Evolutionary conservation across 2,329 filamentous ascomycete genomes (phyloP), one percentile per base, ranked within the genome.

Genomic region (Colletotrichum endophyticum): DNA sequence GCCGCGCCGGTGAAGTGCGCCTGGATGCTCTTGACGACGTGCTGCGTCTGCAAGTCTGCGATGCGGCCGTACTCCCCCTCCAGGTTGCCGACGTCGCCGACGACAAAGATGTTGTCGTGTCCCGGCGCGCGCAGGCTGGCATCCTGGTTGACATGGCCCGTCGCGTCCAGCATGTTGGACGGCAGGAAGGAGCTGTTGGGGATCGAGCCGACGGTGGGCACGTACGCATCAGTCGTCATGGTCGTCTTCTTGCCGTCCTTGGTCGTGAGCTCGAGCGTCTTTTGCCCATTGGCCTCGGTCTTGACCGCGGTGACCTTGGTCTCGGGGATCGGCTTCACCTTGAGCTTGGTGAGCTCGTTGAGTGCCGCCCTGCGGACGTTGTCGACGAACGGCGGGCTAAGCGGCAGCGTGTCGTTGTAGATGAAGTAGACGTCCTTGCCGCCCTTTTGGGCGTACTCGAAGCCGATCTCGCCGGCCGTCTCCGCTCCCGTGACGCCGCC

Each of bases 401-500:
- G 82, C 2, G 89, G 88, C 8, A 88, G 82, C 1, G 81, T 78
- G 8, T 84, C 82, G 19, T 81, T 80, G 70, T 86, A 83, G 63
- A 90, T 79, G 56, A 90, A 84, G 67, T 87, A 85, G 70, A 90
- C 84, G 39, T 88, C 82, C 83, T 91, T 91, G 25, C 79, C 81
- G 34, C 86, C 84, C 22, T 82, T 80, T 63, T 84, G 82, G 5
- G 84, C 85, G 79, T 88, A 91, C 78, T 86, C 85, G 22, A 84
- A 85, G 11, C 85, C 89, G 30, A 91, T 85, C 82, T 91, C 90
- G 53, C 87, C 90, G 6, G 86, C 87, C 11, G 88, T 83, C 81
- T 91, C 90, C 36, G 87, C 81, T 27, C 89, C 90, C 0, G 89
- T 91, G 25, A 84, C 64, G 27, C 90, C 90, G 11, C 86, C 90